phyloP scores from a whole-genome alignment of 176 grass and related monocot species.

The Dendrocalamus sinicus region DNA sequence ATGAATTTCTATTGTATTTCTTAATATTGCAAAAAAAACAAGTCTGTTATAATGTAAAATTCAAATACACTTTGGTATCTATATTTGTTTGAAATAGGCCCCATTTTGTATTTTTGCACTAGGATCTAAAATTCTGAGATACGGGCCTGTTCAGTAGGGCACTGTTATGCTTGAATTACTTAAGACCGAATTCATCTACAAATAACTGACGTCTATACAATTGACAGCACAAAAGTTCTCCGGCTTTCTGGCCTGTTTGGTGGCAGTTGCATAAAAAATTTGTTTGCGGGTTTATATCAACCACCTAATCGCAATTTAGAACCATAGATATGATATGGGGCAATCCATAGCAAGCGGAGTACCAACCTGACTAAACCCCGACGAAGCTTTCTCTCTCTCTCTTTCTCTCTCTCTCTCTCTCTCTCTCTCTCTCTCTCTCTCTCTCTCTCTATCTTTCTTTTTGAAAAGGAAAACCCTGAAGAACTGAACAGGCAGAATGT shows the following conservation, averaged over 20 bases:
- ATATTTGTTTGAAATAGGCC: too few relatives aligned
- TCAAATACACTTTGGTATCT: too few relatives aligned
- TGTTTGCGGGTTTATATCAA: background rate
- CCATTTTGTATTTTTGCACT: too few relatives aligned
- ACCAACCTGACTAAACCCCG: background rate
- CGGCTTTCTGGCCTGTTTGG: background rate
- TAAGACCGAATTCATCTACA: background rate
- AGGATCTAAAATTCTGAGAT: too few relatives aligned
- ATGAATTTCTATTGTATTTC: too few relatives aligned
- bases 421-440: too few relatives aligned
- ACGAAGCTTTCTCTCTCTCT: background rate
- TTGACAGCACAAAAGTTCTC: background rate
- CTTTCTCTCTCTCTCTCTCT: too few relatives aligned
- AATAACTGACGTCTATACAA: background rate
- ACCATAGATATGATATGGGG: background rate
- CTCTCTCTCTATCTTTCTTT: too few relatives aligned
- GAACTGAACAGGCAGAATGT: background rate
- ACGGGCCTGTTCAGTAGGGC: background rate
- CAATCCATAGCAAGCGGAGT: background rate
- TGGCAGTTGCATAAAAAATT: background rate
- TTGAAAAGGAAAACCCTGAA: background rate
- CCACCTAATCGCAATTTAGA: background rate
- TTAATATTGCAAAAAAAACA: too few relatives aligned
- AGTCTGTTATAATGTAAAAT: too few relatives aligned
- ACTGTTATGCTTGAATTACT: background rate